Percentiles rank a stretch among this genome's conserved stretches.
These are phyloP conservation scores for Cercospora beticola DNA, from an alignment of 2,329 filamentous ascomycete genomes.

Conservation along the genomic window DNA sequence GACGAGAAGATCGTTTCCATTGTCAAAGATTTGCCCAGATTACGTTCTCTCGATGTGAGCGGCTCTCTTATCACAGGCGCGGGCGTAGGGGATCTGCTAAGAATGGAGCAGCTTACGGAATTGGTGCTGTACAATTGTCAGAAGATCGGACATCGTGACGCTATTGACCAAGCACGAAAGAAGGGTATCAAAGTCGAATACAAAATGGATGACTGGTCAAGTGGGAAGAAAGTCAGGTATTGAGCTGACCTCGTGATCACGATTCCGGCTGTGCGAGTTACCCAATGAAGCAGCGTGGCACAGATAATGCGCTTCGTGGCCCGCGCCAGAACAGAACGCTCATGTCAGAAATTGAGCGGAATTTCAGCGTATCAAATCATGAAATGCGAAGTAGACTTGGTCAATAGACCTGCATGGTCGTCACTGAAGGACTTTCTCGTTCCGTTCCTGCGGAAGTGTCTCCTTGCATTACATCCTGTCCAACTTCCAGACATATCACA, in stretches of 20 bases:
- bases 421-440: background rate
- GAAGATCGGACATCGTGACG: constrained; percentile 40
- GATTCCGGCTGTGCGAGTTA: background rate
- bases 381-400: background rate
- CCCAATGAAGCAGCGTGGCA: background rate
- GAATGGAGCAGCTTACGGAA: constrained; percentile 28
- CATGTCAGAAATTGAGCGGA: background rate
- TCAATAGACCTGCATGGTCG: background rate
- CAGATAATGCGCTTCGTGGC: background rate
- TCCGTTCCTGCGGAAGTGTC: background rate
- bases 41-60: constrained; percentile 39
- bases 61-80: constrained; percentile 43
- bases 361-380: background rate
- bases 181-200: constrained; percentile 39
- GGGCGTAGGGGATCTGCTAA: constrained; percentile 41
- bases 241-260: background rate
- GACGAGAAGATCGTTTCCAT: constrained; percentile 23
- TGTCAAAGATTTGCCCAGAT: constrained; percentile 21
- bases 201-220: constrained; percentile 14
- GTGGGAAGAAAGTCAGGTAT: constrained; percentile 27
- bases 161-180: constrained; percentile 42
- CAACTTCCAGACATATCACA: constrained; percentile 23
- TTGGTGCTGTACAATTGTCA: constrained; percentile 41
- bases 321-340: background rate
- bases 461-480: background rate